Conservation (phyloP, 306 rosid genomes). For the Canavalia gladiata region DNA sequence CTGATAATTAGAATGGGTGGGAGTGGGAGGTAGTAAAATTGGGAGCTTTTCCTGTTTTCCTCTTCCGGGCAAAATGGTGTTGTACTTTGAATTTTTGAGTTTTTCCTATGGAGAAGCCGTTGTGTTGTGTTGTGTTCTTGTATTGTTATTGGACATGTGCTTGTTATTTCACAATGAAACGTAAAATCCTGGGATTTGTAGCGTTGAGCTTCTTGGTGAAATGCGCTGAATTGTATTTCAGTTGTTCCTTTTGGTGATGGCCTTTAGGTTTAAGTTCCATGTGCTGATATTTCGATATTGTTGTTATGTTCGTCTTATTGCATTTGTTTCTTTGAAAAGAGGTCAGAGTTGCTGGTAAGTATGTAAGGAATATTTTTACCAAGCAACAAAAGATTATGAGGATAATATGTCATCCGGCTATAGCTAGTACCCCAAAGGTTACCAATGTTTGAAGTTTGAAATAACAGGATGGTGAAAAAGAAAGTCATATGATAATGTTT, state of each 20-base stretch:
- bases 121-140: not conserved
- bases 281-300: not conserved
- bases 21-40: not conserved
- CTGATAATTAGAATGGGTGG: not conserved
- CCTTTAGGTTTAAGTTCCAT: not conserved
- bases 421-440: not conserved
- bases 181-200: not conserved
- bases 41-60: not conserved
- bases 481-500: not conserved
- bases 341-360: not conserved
- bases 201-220: conserved; percentile 16
- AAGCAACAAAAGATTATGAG: conserved; percentile 1
- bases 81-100: not conserved
- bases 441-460: not conserved
- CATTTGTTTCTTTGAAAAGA: not conserved
- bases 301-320: not conserved
- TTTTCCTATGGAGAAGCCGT: not conserved
- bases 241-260: not conserved
- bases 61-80: not conserved
- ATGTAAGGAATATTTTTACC: not conserved
- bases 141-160: not conserved
- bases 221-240: not conserved
- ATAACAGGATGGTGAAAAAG: not conserved
- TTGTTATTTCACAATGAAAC: not conserved
- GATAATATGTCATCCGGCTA: not conserved